Base-by-base conservation (phyloP, 2,329 filamentous ascomycete genomes). In the Fusarium albidum region DNA sequence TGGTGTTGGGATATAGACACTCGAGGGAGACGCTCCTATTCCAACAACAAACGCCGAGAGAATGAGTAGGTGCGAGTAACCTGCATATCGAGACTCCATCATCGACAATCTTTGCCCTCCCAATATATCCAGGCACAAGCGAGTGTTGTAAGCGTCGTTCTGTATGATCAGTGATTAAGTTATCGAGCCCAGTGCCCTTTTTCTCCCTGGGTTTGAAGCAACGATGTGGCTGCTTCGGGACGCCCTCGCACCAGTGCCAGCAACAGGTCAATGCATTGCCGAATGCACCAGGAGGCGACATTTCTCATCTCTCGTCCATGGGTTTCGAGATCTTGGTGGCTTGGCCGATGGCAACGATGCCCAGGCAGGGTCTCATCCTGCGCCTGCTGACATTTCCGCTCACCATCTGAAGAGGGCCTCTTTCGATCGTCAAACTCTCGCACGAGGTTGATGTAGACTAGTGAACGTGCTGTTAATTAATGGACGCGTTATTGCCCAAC, bases 201-300 rank as follows among this genome's bases (percentile, higher is more conserved):
- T 46, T 33, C 12, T n/a, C 14, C 9, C n/a, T 33, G 6, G 13
- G 3, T 27, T 37, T 34, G 42, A 59, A 52, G 49, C 51, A 62
- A 32, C 50, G 49, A 55, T 60, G 58, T 61, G 59, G 56, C 45
- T 59, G 40, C 34, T 44, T 58, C 37, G 41, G 49, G 62, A 57
- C 49, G 46, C 51, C 43, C 52, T 60, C 59, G 39, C 39, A 39
- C 52, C 47, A 48, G 62, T 59, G 59, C 61, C 62, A 65, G 52
- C 39, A 49, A 40, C 50, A 53, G 60, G 56, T 49, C 55, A 59
- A 42, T 64, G 58, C 55, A 49, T 55, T 49, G 26, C 49, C 52
- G 52, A 61, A 53, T 35, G 59, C 57, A 65, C 63, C 40, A 29
- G 34, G 41, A 51, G 45, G 38, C 38, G 43, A 52, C 50, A 51